phyloP scores from a whole-genome alignment of 1,139 yeast genomes.

The Candida pseudocylindracea region DNA sequence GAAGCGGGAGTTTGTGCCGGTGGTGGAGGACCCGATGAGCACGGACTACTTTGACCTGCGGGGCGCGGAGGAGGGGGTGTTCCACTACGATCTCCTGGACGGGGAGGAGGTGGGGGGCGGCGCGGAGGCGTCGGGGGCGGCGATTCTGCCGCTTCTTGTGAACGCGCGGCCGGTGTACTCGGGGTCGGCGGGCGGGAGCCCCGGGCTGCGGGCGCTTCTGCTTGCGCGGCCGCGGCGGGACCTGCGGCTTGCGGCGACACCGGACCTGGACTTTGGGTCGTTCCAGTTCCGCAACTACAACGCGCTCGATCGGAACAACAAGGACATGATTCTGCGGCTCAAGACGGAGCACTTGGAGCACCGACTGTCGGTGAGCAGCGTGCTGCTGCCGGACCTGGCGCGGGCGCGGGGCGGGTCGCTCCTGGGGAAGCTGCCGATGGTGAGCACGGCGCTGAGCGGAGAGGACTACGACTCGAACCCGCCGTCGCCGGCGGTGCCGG shows the following conservation, averaged over 20 bases:
- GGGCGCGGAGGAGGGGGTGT: conserved; percentile 51
- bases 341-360: conserved; percentile 62
- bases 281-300: conserved; percentile 78
- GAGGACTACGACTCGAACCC: conserved; percentile 4
- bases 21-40: conserved; percentile 57
- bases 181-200: neutral
- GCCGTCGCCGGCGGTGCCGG: conserved; percentile 15
- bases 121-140: neutral
- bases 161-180: too few species aligned
- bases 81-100: conserved; percentile 23
- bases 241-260: conserved; percentile 38
- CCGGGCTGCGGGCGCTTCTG: neutral
- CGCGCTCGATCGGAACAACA: conserved; percentile 82
- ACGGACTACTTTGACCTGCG: conserved; percentile 84
- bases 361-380: conserved; percentile 17
- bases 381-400: conserved; percentile 17
- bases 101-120: conserved; percentile 7
- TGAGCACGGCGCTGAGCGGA: conserved; percentile 5
- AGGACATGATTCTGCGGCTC: conserved; percentile 72
- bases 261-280: conserved; percentile 65
- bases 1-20: conserved; percentile 62
- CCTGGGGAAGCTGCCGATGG: conserved; percentile 10
- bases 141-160: neutral
- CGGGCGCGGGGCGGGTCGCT: too few species aligned
- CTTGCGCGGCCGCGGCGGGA: conserved; percentile 18